Evolutionary conservation across 1,284 basidiomycete species (phyloP), one percentile per base, ranked within the genome.

Genomic region (Sporisorium graminicola): DNA sequence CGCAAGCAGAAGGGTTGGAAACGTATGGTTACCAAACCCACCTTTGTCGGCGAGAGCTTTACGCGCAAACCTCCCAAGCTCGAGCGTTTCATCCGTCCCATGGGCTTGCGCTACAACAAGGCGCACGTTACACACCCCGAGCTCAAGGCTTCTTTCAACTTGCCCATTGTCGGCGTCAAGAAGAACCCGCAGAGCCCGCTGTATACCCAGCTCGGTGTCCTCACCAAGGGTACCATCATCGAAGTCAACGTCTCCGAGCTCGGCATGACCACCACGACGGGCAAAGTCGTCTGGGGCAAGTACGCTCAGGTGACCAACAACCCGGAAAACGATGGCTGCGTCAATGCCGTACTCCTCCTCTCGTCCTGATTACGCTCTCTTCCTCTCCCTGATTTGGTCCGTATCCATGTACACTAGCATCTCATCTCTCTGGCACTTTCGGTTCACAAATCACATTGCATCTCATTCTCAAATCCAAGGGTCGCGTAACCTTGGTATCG

Each of bases 161-260:
- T 99, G 3, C 95, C 97, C 74, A 99, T 99, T 80, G 89, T 99
- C 50, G 94, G 94, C 61, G 96, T 99, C 74, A 99, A 99, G 90
- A 99, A 99, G 89, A 99, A 99, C 85, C 97, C 97, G 14, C 96
- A 99, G 86, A 98, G 95, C 27, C 97, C 97, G 0, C 94, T 99
- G 90, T 96, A 96, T 86, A 89, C 89, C 13, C 87, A 89, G 63
- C 90, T 96, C 24, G 97, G 97, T 71, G 97, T 99, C 24, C 90
- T 99, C 87, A 99, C 97, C 5, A 99, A 99, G 87, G 97, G 97
- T 74, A 99, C 97, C 7, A 92, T 99, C 76, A 92, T 99, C 80
- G 97, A 99, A 86, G 96, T 99, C 83, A 99, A 99, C 85, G 96
- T 82, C 14, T 80, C 78, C 18, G 81, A 84, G 59, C 74, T 84